Evolutionary conservation across 768 basidiomycete species (phyloP).

Genomic region (Podaxis sp.): DNA sequence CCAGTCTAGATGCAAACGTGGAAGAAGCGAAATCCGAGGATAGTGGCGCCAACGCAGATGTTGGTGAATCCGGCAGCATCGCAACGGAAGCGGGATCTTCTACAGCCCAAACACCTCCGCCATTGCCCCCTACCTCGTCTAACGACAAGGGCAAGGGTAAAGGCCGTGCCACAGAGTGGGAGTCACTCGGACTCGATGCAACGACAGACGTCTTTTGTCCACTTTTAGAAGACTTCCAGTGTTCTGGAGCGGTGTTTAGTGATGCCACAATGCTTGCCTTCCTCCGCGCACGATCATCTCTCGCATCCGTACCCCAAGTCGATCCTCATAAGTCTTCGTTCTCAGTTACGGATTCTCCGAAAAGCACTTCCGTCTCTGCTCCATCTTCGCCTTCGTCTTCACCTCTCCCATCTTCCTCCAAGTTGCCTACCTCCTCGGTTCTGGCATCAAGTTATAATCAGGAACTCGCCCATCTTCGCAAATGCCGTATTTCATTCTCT

Average conservation of each 20-base stretch:
- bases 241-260: slow-evolving; percentile 8
- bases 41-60: neutral
- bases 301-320: neutral
- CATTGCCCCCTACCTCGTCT: neutral
- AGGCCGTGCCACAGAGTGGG: neutral
- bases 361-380: neutral
- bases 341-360: neutral
- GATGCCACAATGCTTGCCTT: slow-evolving; percentile 9
- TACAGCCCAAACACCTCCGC: too few species aligned
- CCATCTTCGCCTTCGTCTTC: neutral
- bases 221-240: slow-evolving; percentile 12
- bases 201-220: slow-evolving; percentile 3
- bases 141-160: neutral
- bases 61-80: neutral
- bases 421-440: neutral
- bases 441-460: neutral
- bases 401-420: neutral
- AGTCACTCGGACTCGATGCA: neutral
- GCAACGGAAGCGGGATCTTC: neutral
- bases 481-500: slow-evolving; percentile 9
- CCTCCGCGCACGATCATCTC: slow-evolving; percentile 11
- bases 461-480: neutral
- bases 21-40: neutral
- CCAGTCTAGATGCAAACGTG: neutral
- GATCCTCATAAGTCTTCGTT: neutral